These are phyloP conservation scores for Candida sphagnicola DNA, from an alignment of 805 yeast genomes.

Conservation along the genomic window DNA sequence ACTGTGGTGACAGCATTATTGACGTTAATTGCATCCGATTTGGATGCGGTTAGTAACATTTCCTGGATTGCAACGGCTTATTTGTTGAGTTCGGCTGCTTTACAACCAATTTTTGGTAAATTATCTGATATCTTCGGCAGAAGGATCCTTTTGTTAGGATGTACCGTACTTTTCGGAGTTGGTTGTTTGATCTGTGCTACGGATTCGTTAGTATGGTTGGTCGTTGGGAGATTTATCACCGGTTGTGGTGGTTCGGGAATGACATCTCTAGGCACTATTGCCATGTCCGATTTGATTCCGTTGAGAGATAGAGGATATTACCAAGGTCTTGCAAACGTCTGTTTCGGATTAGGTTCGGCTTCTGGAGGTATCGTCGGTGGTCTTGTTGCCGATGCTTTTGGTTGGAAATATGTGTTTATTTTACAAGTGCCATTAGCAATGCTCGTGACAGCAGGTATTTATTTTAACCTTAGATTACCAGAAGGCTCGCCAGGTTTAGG, in stretches of 20 bases:
- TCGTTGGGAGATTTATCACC: slow-evolving; percentile 64
- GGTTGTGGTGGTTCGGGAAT: slow-evolving; percentile 95
- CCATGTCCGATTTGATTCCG: slow-evolving; percentile 73
- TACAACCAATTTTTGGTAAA: slow-evolving; percentile 72
- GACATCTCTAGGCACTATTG: slow-evolving; percentile 67
- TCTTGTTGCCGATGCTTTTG: slow-evolving; percentile 48
- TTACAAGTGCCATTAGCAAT: slow-evolving; percentile 42
- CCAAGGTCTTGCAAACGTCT: slow-evolving; percentile 79
- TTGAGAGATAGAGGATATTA: slow-evolving; percentile 73
- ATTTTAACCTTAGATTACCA: slow-evolving; percentile 43
- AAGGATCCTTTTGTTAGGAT: slow-evolving; percentile 46
- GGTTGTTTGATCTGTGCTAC: slow-evolving; percentile 57
- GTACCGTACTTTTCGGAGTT: slow-evolving; percentile 51
- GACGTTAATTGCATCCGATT: slow-evolving; percentile 65
- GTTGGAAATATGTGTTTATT: slow-evolving; percentile 46
- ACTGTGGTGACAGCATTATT: slow-evolving; percentile 66
- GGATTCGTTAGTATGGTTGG: slow-evolving; percentile 42
- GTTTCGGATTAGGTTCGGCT: slow-evolving; percentile 66
- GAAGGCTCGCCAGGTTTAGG: slow-evolving; percentile 57
- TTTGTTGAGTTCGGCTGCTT: slow-evolving; percentile 62
- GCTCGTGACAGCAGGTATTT: slow-evolving; percentile 35
- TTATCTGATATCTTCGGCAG: slow-evolving; percentile 72
- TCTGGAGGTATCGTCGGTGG: slow-evolving; percentile 49
- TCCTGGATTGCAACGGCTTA: slow-evolving; percentile 77
- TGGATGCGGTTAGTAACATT: slow-evolving; percentile 56